A percentile compares a stretch with the other conserved stretches of the same genome.
Evolutionary conservation across 108 stramenopile species (phyloP).

Genomic region (Nitzschia sp.): DNA sequence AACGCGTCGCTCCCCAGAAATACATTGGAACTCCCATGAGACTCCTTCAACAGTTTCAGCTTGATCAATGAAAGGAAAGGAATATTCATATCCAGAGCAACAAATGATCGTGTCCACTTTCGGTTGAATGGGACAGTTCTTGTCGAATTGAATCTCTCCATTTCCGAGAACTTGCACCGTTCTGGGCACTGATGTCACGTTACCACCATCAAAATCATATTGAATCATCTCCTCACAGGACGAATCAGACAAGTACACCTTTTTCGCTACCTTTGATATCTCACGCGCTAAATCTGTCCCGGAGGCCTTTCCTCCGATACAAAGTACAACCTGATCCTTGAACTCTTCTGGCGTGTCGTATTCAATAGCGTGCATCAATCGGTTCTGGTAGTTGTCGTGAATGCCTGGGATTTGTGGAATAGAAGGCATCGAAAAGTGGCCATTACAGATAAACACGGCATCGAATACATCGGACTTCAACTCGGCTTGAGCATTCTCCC

Average conservation of each 20-base stretch:
- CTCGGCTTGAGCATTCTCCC: constrained; percentile 23
- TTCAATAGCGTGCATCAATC: constrained; percentile 73
- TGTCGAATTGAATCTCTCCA: constrained; percentile 51
- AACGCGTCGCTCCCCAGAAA: constrained; percentile 14
- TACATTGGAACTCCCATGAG: neutral
- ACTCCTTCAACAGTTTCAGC: neutral
- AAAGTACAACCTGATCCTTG: constrained; percentile 67
- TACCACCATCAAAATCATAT: constrained; percentile 37
- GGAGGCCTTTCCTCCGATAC: constrained; percentile 86
- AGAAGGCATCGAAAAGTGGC: constrained; percentile 80
- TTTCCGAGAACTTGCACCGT: constrained; percentile 51
- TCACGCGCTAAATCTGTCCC: constrained; percentile 90
- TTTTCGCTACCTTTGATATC: constrained; percentile 56
- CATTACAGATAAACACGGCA: constrained; percentile 87
- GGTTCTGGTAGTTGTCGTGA: constrained; percentile 36
- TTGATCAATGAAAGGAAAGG: constrained; percentile 75
- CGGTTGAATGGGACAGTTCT: constrained; percentile 17
- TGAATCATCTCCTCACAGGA: constrained; percentile 30
- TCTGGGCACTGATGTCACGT: constrained; percentile 64
- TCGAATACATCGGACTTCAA: constrained; percentile 65
- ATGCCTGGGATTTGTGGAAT: constrained; percentile 60
- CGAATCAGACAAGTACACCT: constrained; percentile 81
- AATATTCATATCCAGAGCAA: constrained; percentile 88
- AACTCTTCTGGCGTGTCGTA: constrained; percentile 80
- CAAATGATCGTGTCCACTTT: constrained; percentile 74